A percentile compares a stretch with the other conserved stretches of the same genome.
Evolutionary conservation across 192 early-diverging fungal genomes (phyloP).

Genomic region (Coemansia sp.): DNA sequence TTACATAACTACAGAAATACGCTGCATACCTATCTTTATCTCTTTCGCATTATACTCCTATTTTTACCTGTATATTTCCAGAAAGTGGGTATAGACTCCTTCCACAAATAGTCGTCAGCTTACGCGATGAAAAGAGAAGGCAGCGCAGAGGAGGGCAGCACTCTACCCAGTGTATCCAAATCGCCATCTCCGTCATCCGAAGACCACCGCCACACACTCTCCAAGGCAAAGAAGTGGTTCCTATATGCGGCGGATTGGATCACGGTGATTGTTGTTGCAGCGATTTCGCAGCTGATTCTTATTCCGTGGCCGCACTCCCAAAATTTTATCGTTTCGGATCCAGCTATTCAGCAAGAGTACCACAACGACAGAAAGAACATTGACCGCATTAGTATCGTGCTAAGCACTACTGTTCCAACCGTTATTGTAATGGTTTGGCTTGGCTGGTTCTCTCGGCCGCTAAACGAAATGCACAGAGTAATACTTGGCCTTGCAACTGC

Average conservation of each 20-base stretch:
- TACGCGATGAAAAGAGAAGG: slow-evolving; percentile 3
- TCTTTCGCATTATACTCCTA: no score
- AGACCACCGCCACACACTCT: background rate
- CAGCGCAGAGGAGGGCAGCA: background rate
- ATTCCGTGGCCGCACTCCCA: slow-evolving; percentile 19
- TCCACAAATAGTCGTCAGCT: no score
- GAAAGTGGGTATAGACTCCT: background rate
- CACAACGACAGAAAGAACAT: slow-evolving; percentile 18
- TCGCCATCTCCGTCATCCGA: slow-evolving; percentile 3
- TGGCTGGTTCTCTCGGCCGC: slow-evolving; percentile 16
- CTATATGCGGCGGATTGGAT: slow-evolving; percentile 44
- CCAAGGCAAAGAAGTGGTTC: slow-evolving; percentile 13
- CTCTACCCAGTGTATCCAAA: background rate
- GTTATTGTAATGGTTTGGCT: slow-evolving; percentile 43
- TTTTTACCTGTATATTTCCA: background rate
- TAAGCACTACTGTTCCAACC: slow-evolving; percentile 28
- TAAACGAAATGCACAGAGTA: slow-evolving; percentile 29
- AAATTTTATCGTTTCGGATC: slow-evolving; percentile 27
- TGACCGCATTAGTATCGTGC: slow-evolving; percentile 27
- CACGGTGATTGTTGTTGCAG: slow-evolving; percentile 9
- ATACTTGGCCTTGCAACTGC: slow-evolving; percentile 38
- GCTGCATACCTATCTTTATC: background rate
- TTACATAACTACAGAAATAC: no score
- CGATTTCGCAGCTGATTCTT: slow-evolving; percentile 29
- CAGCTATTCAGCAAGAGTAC: slow-evolving; percentile 35